Base-by-base conservation (phyloP, 805 yeast species). In the Kazachstania africana region DNA sequence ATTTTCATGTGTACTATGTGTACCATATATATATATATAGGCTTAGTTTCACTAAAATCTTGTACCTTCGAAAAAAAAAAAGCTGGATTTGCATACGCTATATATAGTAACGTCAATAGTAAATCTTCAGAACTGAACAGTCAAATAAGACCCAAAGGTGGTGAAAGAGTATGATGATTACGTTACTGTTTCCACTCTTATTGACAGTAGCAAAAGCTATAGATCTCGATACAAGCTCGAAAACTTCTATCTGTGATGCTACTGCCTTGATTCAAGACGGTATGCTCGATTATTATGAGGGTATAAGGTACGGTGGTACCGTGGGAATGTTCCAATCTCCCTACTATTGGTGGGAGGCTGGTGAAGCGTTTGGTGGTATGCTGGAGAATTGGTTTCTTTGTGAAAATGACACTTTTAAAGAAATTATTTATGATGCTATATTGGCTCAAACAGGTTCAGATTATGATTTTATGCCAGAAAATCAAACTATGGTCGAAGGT, bases 291-390 rank as follows among this genome's bases (percentile, higher is more conserved):
- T 80, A 80, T 53, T 77, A 80, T 47, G 70, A 68, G 38, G 84
- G 85, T 13, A 36, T 39, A 20, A 50, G 62, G 24, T 50, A 59
- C 27, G 87, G 85, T 31, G 85, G 85, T 19, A 66, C 78, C 6
- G 65, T 78, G 18, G 93, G 88, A 16, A 68, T 68, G 72, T 79
- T 79, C 47, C 60, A 69, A 9, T 50, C 66, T 39, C 85, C 85
- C 1, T 80, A 80, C 52, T 77, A 75, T 57, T 85, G 91, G 85
- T 82, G 94, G 94, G 76, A 79, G 55, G 84, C 87, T 24, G 94
- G 93, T 45, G 88, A 82, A 43, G 85, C 85, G 0, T 77, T 63
- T 55, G 70, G 70, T 10, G 60, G 66, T 2, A 53, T 81, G 60
- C 50, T 88, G 24, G 94, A 84, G 54, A 80, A 75, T 49, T 69